These are phyloP conservation scores for Arabidopsis lyrata DNA, from an alignment of 441 rosid species.

Conservation along the genomic window DNA sequence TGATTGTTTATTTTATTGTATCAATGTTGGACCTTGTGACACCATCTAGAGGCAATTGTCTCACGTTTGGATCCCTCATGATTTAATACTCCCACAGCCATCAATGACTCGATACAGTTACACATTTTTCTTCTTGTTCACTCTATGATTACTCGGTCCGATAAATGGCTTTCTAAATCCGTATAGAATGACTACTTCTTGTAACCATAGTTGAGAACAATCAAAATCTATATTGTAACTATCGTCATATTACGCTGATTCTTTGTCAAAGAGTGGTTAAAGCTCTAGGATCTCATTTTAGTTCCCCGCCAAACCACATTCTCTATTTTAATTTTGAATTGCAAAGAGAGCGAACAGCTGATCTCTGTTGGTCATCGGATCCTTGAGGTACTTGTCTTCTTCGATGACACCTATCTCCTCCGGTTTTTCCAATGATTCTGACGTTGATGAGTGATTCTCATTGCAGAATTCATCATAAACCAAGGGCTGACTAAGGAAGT, in stretches of 20 bases:
- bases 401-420: not conserved
- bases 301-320: not conserved
- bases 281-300: not conserved
- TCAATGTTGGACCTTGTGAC: conserved; percentile 38
- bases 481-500: not conserved
- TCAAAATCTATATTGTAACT: no score
- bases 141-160: not conserved
- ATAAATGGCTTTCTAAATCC: not conserved
- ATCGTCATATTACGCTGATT: not conserved
- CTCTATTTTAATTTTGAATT: not conserved
- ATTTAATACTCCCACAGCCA: conserved; percentile 25
- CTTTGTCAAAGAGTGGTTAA: not conserved
- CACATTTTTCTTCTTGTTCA: conserved; percentile 14
- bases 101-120: conserved; percentile 18
- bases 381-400: not conserved
- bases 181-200: conserved; percentile 5
- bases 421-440: not conserved
- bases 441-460: not conserved
- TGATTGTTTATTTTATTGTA: not conserved
- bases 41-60: conserved; percentile 38
- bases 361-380: not conserved
- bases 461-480: not conserved
- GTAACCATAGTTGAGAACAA: not conserved
- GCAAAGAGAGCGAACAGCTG: not conserved
- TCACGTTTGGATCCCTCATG: conserved; percentile 24